Evolutionary conservation across 768 basidiomycete genomes (phyloP), one percentile per base, ranked within the genome.

Genomic region (Candolleomyces eurysporus): DNA sequence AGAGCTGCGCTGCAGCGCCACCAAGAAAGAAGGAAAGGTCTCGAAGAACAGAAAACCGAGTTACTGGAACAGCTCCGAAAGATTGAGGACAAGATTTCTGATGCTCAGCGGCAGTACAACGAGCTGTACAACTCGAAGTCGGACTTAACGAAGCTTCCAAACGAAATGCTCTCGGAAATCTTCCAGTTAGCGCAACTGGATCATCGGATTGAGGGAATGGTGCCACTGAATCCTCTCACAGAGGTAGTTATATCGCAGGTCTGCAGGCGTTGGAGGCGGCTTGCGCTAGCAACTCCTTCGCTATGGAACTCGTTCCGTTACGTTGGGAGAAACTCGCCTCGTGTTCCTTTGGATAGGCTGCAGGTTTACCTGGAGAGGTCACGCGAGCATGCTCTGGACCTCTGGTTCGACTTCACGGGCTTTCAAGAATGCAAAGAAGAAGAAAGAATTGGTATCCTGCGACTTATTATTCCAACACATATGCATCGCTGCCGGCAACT

Each of bases 291-390:
- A 4, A 61, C 62, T 14, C 64, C 64, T 30, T 46, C 32, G 4
- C 57, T 71, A 16, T 71, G 70, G 70, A 62, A 61, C 2, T 56
- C 43, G 4, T 68, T 69, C 48, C 57, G 57, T 45, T 64, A 65
- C 57, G 63, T 64, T 8, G 52, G 57, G 22, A 21, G 32, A 2
- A 17, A 4, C 19, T 19, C 57, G 8, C 30, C 19, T 13, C 30
- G 39, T n/a, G 22, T 54, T 7, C 61, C 63, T 19, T 30, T 68
- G 11, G 36, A 65, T 22, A 66, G 70, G 9, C 64, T 71, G 31
- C 57, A 61, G 2, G 57, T 63, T 1, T 71, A 69, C 48, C 43
- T 69, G n/a, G 43, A 69, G 46, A 59, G 70, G 30, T 69, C 70
- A 8, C 32, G 39, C 6, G n/a, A 36, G 1, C 61, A 59, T 19